Conservation (phyloP, 331 rosid species). For the Quercus tomentella region DNA sequence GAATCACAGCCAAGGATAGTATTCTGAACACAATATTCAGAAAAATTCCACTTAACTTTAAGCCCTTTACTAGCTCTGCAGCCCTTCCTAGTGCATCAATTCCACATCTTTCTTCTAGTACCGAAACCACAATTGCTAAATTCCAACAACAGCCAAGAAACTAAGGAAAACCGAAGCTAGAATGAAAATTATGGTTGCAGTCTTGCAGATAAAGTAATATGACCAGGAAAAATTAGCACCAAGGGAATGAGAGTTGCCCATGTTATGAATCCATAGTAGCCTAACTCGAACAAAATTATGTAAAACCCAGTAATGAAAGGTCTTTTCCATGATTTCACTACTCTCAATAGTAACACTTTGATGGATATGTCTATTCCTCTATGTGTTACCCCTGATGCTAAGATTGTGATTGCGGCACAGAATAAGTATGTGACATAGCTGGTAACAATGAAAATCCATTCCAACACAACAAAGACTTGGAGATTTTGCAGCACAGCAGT, state of each 20-base stretch:
- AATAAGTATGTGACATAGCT: conserved; percentile 4
- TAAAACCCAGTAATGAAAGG: conserved; percentile 23
- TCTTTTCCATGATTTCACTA: conserved; percentile 11
- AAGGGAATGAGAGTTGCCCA: neutral
- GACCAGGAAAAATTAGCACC: neutral
- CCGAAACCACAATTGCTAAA: conserved; percentile 23
- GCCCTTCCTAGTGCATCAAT: conserved; percentile 31
- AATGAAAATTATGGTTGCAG: neutral
- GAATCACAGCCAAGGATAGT: neutral
- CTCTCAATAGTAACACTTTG: conserved; percentile 10
- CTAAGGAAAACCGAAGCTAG: neutral
- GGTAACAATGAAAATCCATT: conserved; percentile 25
- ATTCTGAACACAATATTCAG: conserved; percentile 18
- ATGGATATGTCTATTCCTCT: neutral
- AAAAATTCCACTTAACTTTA: conserved; percentile 18
- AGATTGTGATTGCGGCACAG: neutral
- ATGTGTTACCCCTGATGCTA: conserved; percentile 9
- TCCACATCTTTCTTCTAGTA: conserved; percentile 29
- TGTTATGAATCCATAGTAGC: neutral
- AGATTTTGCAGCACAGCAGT: neutral
- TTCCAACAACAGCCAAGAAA: conserved; percentile 22
- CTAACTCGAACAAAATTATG: conserved; percentile 10
- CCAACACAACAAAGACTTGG: neutral
- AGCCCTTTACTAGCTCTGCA: conserved; percentile 20
- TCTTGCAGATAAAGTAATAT: too few relatives aligned